Percentiles rank a stretch among this genome's conserved stretches.
phyloP scores from a whole-genome alignment of 495 filamentous ascomycete species.

The Penicillium goetzii region DNA sequence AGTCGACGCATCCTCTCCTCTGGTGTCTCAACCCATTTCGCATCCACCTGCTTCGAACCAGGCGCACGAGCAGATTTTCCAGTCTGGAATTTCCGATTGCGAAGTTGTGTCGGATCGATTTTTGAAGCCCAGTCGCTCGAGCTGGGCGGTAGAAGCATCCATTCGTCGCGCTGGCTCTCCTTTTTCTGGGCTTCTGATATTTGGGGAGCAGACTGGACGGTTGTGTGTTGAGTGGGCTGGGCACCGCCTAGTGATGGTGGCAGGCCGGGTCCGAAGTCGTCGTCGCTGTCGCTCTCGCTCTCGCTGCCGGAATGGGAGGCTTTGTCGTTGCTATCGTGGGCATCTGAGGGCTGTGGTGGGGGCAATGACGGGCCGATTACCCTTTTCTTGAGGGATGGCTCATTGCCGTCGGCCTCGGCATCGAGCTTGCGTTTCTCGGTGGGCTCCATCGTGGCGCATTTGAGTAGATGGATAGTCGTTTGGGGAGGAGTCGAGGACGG shows the following conservation, averaged over 20 bases:
- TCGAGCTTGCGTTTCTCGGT: conserved; percentile 27
- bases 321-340: conserved; percentile 29
- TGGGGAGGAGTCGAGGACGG: conserved; percentile 1
- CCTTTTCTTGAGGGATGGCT: conserved; percentile 27
- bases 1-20: conserved; percentile 83
- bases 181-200: conserved; percentile 15
- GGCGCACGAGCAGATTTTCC: conserved; percentile 60
- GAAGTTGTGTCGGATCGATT: conserved; percentile 82
- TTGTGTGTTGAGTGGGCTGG: conserved; percentile 8
- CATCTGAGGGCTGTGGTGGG: conserved; percentile 23
- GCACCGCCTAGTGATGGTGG: conserved; percentile 55
- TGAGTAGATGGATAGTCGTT: not conserved
- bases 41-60: conserved; percentile 45
- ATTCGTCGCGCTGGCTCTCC: conserved; percentile 70
- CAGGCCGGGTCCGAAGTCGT: conserved; percentile 82
- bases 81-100: conserved; percentile 81
- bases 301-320: conserved; percentile 12
- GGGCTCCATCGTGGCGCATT: conserved; percentile 15
- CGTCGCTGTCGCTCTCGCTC: conserved; percentile 54
- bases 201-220: not conserved
- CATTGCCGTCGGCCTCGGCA: conserved; percentile 6
- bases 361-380: conserved; percentile 43
- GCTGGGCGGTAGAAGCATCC: conserved; percentile 90
- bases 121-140: conserved; percentile 62
- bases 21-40: conserved; percentile 90